Conservation (phyloP, 306 rosid species). For the Coriaria nepalensis region DNA sequence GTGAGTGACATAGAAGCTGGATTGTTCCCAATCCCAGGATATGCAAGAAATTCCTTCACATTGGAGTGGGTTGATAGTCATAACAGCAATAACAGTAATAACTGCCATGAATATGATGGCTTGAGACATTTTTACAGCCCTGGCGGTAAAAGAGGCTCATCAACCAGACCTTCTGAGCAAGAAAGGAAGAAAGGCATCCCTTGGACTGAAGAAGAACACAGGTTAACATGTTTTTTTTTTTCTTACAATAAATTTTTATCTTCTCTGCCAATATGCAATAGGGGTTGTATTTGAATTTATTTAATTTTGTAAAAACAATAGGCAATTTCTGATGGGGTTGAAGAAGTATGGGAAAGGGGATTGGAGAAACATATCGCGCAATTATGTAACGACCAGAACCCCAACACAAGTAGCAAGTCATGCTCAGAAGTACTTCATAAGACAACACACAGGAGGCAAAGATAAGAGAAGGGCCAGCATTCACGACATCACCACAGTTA, state of each 20-base stretch:
- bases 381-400: slow-evolving; percentile 77
- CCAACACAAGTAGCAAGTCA: slow-evolving; percentile 94
- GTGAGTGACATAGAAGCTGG: slow-evolving; percentile 85
- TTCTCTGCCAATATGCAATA: no score
- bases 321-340: slow-evolving; percentile 83
- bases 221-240: slow-evolving; percentile 27
- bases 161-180: slow-evolving; percentile 52
- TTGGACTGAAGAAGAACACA: slow-evolving; percentile 91
- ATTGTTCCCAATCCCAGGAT: slow-evolving; percentile 55
- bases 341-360: slow-evolving; percentile 92
- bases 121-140: slow-evolving; percentile 45
- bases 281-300: no score
- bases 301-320: slow-evolving; percentile 16
- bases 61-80: slow-evolving; percentile 39
- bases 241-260: not conserved
- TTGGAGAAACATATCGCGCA: slow-evolving; percentile 81
- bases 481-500: slow-evolving; percentile 79
- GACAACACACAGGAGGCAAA: slow-evolving; percentile 65
- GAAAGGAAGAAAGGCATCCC: slow-evolving; percentile 91
- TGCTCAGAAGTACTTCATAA: slow-evolving; percentile 80
- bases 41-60: slow-evolving; percentile 43
- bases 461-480: slow-evolving; percentile 91
- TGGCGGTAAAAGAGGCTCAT: slow-evolving; percentile 45
- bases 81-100: no score
- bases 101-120: slow-evolving; percentile 40